Base-by-base conservation (phyloP, 495 filamentous ascomycete species). In the Podospora comata region DNA sequence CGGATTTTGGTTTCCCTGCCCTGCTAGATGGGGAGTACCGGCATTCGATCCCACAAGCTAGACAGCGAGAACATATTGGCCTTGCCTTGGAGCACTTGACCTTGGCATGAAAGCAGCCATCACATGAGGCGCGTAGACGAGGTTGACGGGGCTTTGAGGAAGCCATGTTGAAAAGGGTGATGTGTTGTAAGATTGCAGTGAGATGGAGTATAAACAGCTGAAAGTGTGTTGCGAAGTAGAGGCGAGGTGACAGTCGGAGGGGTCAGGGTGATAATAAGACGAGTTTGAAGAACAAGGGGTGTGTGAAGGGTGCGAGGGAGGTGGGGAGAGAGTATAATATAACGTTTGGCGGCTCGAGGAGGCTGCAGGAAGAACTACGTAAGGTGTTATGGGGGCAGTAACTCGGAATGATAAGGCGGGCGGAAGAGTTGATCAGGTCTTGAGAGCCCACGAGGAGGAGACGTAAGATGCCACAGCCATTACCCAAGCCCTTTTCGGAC, bases 51-150 rank as follows among this genome's bases (percentile, higher is more conserved):
- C 84, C 84, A 60, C 76, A 81, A 13, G 77, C 68, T 16, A 85
- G 74, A 66, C 84, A 86, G 20, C 84, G 79, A 26, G 77, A 75
- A 70, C 84, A 86, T 61, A 84, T 73, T 4, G 84, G 83, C 55
- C 80, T 76, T 1, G 74, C 75, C 67, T 85, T 86, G 67, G 80
- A 81, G 73, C 84, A 86, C 68, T 84, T 85, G 75, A 86, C 82
- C 70, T 86, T 86, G 54, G 84, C 83, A 34, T 84, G 72, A 67
- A 85, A 83, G 72, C 84, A 86, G n/a, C 81, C 81, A 70, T 86
- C 84, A 72, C 84, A 86, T 48, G 84, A 85, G 32, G 80, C 82
- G 56, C 83, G 78, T 62, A 85, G 77, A 27, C 82, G 77, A 56
- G 76, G 77, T 65, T 76, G 78, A 61, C 75, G 82, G 62, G 72